Base-by-base conservation (phyloP, 1,284 basidiomycete genomes). In the Heterobasidion irregulare region DNA sequence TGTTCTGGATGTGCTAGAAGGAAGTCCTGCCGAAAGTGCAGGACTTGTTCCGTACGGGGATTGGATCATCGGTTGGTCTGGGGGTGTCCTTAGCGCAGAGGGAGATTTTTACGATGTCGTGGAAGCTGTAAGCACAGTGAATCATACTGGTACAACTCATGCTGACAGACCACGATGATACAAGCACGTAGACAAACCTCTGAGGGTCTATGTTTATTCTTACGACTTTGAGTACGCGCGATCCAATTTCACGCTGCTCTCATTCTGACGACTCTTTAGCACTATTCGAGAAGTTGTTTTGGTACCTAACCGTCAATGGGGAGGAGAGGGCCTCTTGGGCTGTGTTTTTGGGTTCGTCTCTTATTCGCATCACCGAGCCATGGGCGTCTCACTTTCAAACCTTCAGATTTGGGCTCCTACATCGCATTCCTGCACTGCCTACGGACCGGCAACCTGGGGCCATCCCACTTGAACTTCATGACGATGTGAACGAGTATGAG, bases 101-200 rank as follows among this genome's bases (percentile, higher is more conserved):
- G 89, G 89, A 59, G 95, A 98, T 66, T 98, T 99, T 65, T 98
- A 98, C 70, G 92, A 97, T 60, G 76, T 99, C 2, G 92, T 99
- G 34, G 97, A 98, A 75, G 83, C 87, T 45, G 92, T 92, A 68
- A 62, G 86, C 71, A 16, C 9, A 26, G 16, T 15, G 26, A 26
- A 26, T 26, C 26, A 26, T 0, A 5, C 35, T 57, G 36, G 2
- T 34, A 56, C 53, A 19, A 26, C 4, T 1, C 26, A 26, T 26
- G 26, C 26, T 26, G 26, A 26, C 26, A 26, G 26, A 26, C 26
- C 4, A 26, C 6, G 26, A 26, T 5, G 4, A 26, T 5, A 26
- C 26, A 26, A 95, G 89, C 94, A 98, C 70, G 81, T 92, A 53
- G 95, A 98, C 65, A 94, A 93, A 69, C 92, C 95, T 6, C 71